Evolutionary conservation across 225 moss, liverwort and hornwort genomes (phyloP).

Genomic region (Marchantia polymorpha): DNA sequence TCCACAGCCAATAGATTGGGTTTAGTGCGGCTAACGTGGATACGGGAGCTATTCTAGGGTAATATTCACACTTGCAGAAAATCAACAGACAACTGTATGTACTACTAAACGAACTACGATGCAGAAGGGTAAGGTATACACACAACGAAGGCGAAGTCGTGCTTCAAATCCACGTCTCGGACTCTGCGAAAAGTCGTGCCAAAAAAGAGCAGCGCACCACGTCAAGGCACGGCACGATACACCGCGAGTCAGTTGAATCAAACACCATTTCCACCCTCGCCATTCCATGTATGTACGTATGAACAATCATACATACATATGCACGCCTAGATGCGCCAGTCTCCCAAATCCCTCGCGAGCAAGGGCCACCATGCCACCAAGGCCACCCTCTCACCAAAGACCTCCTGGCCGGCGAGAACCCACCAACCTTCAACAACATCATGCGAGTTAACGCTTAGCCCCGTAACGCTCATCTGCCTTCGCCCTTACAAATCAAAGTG

Average conservation of each 20-base stretch:
- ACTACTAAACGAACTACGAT: background rate
- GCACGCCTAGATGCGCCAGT: conserved; percentile 99
- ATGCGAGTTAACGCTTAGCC: conserved; percentile 99
- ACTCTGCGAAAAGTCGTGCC: conserved; percentile 92
- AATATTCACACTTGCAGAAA: too few relatives aligned
- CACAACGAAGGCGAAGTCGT: conserved; percentile 99
- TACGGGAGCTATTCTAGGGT: too few relatives aligned
- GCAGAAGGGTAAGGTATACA: conserved; percentile 38
- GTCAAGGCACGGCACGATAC: conserved; percentile 88
- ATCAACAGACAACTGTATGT: too few relatives aligned
- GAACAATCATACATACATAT: conserved; percentile 97
- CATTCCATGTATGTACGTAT: conserved; percentile 94
- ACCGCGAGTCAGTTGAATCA: conserved; percentile 89
- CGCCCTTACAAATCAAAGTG: conserved; percentile 55
- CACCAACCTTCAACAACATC: conserved; percentile 99
- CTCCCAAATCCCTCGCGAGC: conserved; percentile 99
- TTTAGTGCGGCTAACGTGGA: too few relatives aligned
- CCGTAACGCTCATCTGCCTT: conserved; percentile 63
- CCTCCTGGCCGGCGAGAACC: conserved; percentile 99
- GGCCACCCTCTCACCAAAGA: conserved; percentile 89
- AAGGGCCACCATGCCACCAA: conserved; percentile 91
- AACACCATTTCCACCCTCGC: conserved; percentile 88
- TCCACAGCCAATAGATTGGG: background rate
- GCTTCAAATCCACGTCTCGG: conserved; percentile 99
- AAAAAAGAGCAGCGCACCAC: conserved; percentile 96